These are phyloP conservation scores for Chaetomium strumarium DNA, from an alignment of 2,329 filamentous ascomycete genomes.

Conservation along the genomic window DNA sequence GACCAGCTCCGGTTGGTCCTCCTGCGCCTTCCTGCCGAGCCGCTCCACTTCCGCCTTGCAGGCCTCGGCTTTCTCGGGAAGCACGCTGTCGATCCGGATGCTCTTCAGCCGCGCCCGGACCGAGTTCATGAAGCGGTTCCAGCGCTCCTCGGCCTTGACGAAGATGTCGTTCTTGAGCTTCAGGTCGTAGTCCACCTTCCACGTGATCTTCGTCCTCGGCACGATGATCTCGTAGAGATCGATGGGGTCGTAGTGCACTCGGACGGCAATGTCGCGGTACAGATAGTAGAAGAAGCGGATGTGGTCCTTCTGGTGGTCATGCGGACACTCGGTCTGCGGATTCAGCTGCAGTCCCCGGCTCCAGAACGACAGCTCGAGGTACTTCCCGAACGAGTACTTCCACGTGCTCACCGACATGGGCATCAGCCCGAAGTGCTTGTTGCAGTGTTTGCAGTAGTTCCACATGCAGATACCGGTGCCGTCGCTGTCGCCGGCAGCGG, in stretches of 20 bases:
- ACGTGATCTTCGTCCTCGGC: constrained; percentile 81
- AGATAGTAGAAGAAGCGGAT: constrained; percentile 81
- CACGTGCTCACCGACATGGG: constrained; percentile 92
- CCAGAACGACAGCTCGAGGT: constrained; percentile 97
- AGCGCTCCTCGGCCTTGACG: constrained; percentile 69
- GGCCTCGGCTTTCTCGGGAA: constrained; percentile 77
- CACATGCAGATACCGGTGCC: constrained; percentile 79
- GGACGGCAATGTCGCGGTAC: constrained; percentile 68
- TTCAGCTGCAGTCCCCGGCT: constrained; percentile 72
- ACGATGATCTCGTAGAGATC: constrained; percentile 93
- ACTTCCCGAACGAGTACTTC: constrained; percentile 98
- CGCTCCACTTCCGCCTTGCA: constrained; percentile 78
- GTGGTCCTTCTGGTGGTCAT: constrained; percentile 90
- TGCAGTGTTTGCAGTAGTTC: constrained; percentile 91
- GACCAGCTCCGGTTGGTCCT: constrained; percentile 71
- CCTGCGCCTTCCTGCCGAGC: constrained; percentile 71
- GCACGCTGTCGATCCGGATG: constrained; percentile 86
- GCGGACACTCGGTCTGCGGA: constrained; percentile 67
- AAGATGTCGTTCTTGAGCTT: constrained; percentile 91
- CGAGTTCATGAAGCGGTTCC: constrained; percentile 81
- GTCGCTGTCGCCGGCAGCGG: constrained; percentile 32
- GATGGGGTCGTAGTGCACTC: constrained; percentile 88
- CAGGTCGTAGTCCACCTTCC: constrained; percentile 95
- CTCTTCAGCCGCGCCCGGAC: constrained; percentile 77
- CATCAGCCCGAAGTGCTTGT: constrained; percentile 80